These are phyloP conservation scores for Calocybe cyanea DNA, from an alignment of 768 basidiomycete species.

Conservation along the genomic window DNA sequence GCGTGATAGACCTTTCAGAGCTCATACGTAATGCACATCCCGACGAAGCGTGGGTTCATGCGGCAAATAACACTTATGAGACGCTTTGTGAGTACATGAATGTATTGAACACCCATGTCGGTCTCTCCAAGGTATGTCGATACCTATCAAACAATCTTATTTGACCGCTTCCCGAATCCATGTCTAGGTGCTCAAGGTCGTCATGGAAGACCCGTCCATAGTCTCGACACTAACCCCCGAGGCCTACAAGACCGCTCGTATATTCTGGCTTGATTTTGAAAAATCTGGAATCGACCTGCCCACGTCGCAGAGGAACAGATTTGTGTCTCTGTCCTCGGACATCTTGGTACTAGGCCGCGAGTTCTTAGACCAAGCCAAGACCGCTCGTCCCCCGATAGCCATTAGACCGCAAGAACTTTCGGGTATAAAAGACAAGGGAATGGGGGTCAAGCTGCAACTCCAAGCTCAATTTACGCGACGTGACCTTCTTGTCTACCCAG, in stretches of 20 bases:
- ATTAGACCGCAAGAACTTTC: conserved; percentile 67
- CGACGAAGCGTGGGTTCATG: conserved; percentile 75
- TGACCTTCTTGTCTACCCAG: conserved; percentile 77
- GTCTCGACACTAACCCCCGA: conserved; percentile 66
- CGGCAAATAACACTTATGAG: conserved; percentile 86
- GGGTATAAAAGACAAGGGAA: conserved; percentile 72
- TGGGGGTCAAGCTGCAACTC: conserved; percentile 69
- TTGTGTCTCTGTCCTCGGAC: conserved; percentile 87
- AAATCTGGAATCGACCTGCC: conserved; percentile 94
- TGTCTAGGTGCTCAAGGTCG: conserved; percentile 62
- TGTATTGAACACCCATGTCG: conserved; percentile 89
- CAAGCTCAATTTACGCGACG: conserved; percentile 77
- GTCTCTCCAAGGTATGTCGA: conserved; percentile 76
- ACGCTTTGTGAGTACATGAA: conserved; percentile 97
- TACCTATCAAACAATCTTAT: conserved; percentile 7
- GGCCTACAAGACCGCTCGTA: conserved; percentile 82
- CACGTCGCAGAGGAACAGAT: conserved; percentile 68
- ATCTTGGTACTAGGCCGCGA: conserved; percentile 84
- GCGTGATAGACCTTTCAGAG: conserved; percentile 95
- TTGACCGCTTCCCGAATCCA: conserved; percentile 14
- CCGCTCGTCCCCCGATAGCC: conserved; percentile 59
- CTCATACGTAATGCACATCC: conserved; percentile 92
- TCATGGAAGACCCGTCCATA: conserved; percentile 65
- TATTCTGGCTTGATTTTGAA: conserved; percentile 96
- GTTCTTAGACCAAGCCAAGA: conserved; percentile 69